Base-by-base conservation (phyloP, 2,329 filamentous ascomycete species). In the Tolypocladium capitatum region DNA sequence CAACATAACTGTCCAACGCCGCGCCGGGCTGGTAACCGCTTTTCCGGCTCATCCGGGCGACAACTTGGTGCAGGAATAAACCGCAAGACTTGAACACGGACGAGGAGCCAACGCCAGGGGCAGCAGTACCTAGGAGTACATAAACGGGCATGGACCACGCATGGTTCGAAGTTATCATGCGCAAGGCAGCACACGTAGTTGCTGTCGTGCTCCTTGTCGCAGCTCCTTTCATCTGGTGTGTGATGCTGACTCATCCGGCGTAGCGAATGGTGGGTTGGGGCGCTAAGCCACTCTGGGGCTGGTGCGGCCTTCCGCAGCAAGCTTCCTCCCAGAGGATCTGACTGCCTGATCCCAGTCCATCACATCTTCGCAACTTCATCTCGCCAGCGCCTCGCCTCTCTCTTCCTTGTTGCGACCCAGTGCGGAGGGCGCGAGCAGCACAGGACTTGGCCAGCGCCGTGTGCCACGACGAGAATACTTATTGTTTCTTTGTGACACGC, bases 251-350 rank as follows among this genome's bases (percentile, higher is more conserved):
- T n/a, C n/a, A n/a, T n/a, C n/a, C n/a, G n/a, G n/a, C n/a, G n/a
- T n/a, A n/a, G n/a, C n/a, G n/a, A n/a, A n/a, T n/a, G n/a, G n/a
- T n/a, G n/a, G n/a, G n/a, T n/a, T n/a, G n/a, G n/a, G n/a, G n/a
- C n/a, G n/a, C n/a, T 51, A 51, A 46, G 38, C 49, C 46, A n/a
- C n/a, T 42, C 44, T 42, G 7, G 44, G 45, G 32, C 4, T 44
- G 24, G 46, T 43, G 36, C 27, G n/a, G 34, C 42, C 27, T 46
- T 40, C 18, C 18, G 31, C 24, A 33, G 33, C 28, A 31, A 9
- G 30, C 47, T 35, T 38, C 28, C 41, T 41, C 9, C 16, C n/a
- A 42, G 38, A 16, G 36, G 24, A 42, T 30, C 38, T 28, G 8
- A 46, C 45, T 46, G 45, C 45, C 45, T 27, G 35, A 46, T 24